Conservation (phyloP, 306 rosid species). For the Ochetophila trinervis region DNA sequence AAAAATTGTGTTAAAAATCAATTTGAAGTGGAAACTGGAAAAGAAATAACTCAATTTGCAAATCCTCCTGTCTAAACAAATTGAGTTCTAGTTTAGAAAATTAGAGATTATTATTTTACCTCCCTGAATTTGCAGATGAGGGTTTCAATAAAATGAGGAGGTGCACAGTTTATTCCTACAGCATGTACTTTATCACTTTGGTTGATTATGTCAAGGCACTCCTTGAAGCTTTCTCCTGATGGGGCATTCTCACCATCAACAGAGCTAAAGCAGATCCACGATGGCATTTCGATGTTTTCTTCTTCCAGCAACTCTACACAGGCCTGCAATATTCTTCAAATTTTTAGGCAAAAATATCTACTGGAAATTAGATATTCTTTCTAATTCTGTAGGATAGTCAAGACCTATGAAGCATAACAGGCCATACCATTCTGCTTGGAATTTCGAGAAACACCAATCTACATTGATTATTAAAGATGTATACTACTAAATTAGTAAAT, state of each 20-base stretch:
- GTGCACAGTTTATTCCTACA: conserved; percentile 87
- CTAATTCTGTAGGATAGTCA: background rate
- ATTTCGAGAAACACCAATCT: too few relatives aligned
- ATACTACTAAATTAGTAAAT: too few relatives aligned
- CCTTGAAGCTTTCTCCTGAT: conserved; percentile 77
- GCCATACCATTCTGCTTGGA: too few relatives aligned
- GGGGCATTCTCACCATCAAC: conserved; percentile 86
- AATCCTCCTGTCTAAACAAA: too few relatives aligned
- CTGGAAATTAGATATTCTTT: background rate
- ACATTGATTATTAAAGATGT: too few relatives aligned
- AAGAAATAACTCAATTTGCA: background rate
- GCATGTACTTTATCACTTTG: conserved; percentile 59
- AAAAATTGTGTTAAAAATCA: background rate
- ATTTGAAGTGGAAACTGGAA: conserved; percentile 2
- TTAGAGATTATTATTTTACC: conserved; percentile 30
- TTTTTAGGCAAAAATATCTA: background rate
- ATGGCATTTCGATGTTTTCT: conserved; percentile 61
- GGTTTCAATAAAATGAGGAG: conserved; percentile 70
- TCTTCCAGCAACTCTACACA: conserved; percentile 81
- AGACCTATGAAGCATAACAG: background rate
- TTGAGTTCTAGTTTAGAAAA: background rate
- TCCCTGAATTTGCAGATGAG: conserved; percentile 62
- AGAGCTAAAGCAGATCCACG: conserved; percentile 85
- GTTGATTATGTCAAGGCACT: conserved; percentile 59
- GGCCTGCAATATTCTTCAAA: conserved; percentile 41